These are phyloP conservation scores for Fistulinella prunicolor DNA, from an alignment of 768 basidiomycete species.

Conservation along the genomic window DNA sequence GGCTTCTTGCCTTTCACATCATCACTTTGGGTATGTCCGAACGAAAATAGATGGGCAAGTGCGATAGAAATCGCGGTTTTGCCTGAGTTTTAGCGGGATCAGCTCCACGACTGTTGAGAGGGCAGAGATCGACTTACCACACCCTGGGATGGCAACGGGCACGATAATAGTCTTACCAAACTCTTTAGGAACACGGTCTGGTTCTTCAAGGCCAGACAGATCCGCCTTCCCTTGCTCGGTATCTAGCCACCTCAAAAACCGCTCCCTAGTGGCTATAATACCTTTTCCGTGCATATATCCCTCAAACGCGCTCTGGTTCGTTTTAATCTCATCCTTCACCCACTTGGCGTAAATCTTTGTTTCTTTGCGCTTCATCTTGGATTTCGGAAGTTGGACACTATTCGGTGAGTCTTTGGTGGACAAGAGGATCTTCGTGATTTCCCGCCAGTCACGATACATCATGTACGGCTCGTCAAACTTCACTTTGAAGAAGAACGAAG, in stretches of 20 bases:
- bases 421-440: constrained; percentile 81
- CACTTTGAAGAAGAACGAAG: constrained; percentile 97
- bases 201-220: constrained; percentile 28
- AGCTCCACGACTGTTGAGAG: not conserved
- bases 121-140: constrained; percentile 52
- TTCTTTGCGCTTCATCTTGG: constrained; percentile 73
- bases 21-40: constrained; percentile 93
- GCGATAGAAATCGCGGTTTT: constrained; percentile 87
- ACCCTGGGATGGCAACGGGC: constrained; percentile 89
- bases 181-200: constrained; percentile 17
- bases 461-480: constrained; percentile 99
- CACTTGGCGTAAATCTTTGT: constrained; percentile 78
- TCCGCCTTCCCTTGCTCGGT: constrained; percentile 43
- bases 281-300: constrained; percentile 71
- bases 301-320: constrained; percentile 56
- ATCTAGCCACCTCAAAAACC: constrained; percentile 69
- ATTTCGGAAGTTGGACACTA: constrained; percentile 48
- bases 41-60: constrained; percentile 73
- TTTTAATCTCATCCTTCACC: constrained; percentile 74
- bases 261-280: constrained; percentile 79
- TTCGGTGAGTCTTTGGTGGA: constrained; percentile 32
- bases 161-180: constrained; percentile 80
- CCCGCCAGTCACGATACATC: constrained; percentile 98
- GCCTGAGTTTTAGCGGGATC: constrained; percentile 42
- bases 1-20: constrained; percentile 78